These are phyloP conservation scores for Metarhizium brunneum DNA, from an alignment of 2,329 filamentous ascomycete species.

Conservation along the genomic window DNA sequence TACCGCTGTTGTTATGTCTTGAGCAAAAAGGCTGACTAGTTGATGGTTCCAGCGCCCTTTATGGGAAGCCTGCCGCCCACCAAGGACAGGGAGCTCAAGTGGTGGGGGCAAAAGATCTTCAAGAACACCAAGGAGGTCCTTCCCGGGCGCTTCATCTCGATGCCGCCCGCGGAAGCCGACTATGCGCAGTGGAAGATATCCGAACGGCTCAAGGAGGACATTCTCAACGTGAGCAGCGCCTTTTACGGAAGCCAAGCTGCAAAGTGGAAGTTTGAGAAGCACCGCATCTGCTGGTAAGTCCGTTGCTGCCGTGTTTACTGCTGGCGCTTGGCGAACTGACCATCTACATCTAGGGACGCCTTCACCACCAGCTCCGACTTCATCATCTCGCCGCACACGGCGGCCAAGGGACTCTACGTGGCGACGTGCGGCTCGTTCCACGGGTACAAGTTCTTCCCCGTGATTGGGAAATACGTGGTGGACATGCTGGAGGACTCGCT, in stretches of 20 bases:
- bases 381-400: constrained; percentile 48
- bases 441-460: constrained; percentile 58
- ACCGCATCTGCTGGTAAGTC: constrained; percentile 57
- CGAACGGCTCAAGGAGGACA: constrained; percentile 45
- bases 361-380: constrained; percentile 53
- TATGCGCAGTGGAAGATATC: constrained; percentile 57
- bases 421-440: constrained; percentile 59
- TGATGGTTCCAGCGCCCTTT: constrained; percentile 36
- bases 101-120: constrained; percentile 54
- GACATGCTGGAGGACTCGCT: constrained; percentile 42
- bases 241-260: constrained; percentile 50
- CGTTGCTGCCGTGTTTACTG: constrained; percentile 1
- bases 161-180: constrained; percentile 44
- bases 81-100: constrained; percentile 41
- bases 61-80: constrained; percentile 50
- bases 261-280: constrained; percentile 49
- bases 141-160: constrained; percentile 45
- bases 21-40: constrained; percentile 15
- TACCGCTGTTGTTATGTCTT: constrained; percentile 7
- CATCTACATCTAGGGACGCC: constrained; percentile 44
- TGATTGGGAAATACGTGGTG: constrained; percentile 52
- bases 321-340: neutral
- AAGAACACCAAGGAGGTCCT: constrained; percentile 42
- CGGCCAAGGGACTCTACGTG: constrained; percentile 45
- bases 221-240: constrained; percentile 43